phyloP scores from a whole-genome alignment of 1,139 yeast species.

The Taiozyma onychis region DNA sequence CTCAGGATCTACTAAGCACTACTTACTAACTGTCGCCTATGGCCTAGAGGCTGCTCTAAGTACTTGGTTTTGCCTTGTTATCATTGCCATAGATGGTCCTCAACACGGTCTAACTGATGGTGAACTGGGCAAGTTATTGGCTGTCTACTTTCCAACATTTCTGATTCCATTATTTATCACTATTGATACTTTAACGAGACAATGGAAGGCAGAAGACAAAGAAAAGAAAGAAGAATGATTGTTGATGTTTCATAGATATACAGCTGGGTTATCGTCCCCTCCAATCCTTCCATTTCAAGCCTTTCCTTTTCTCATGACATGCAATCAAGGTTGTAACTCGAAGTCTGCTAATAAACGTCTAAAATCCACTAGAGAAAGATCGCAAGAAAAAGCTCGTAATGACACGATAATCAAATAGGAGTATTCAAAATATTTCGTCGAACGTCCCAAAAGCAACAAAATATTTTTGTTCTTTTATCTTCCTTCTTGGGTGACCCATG shows the following conservation, averaged over 20 bases:
- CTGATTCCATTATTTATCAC: slow-evolving; percentile 55
- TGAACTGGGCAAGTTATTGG: slow-evolving; percentile 40
- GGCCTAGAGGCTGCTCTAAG: slow-evolving; percentile 76
- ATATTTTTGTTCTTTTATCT: too few relatives aligned
- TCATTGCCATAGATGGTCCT: slow-evolving; percentile 33
- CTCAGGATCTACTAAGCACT: slow-evolving; percentile 29
- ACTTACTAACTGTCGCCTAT: slow-evolving; percentile 53
- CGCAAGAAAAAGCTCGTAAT: not conserved
- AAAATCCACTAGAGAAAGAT: not conserved
- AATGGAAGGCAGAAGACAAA: slow-evolving; percentile 6
- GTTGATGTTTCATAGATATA: not conserved
- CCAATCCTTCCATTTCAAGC: too few relatives aligned
- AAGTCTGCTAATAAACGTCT: not conserved
- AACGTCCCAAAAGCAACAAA: too few relatives aligned
- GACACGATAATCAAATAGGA: not conserved
- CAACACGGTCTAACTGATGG: slow-evolving; percentile 27
- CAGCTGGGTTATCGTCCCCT: too few relatives aligned
- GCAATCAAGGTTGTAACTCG: not conserved
- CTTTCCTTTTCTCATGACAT: not conserved
- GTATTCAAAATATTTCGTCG: too few relatives aligned
- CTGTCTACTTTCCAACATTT: slow-evolving; percentile 62
- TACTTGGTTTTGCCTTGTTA: slow-evolving; percentile 56
- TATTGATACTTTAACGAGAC: slow-evolving; percentile 36
- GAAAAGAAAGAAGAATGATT: slow-evolving; percentile 4
- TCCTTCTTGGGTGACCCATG: too few relatives aligned